Conservation (phyloP, 1,284 basidiomycete genomes). For the Trichosporon inkin region DNA sequence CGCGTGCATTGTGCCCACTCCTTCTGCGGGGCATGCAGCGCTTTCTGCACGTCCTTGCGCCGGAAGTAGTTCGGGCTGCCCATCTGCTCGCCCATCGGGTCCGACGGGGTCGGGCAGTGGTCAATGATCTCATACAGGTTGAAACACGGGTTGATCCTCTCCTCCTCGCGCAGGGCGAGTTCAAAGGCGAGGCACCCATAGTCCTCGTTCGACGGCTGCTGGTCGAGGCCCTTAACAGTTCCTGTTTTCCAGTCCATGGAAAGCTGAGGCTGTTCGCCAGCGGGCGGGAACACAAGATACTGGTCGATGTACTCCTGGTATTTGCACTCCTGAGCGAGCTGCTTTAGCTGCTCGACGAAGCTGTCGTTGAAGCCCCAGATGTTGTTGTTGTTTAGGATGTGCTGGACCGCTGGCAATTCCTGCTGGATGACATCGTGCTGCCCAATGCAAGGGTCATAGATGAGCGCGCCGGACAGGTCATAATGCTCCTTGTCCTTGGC, state of each 20-base stretch:
- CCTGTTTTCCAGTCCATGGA: constrained; percentile 32
- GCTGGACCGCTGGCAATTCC: constrained; percentile 59
- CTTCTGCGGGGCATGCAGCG: constrained; percentile 67
- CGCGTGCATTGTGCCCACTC: constrained; percentile 64
- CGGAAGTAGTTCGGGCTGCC: constrained; percentile 12
- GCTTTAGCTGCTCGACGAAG: constrained; percentile 60
- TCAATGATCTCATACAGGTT: constrained; percentile 63
- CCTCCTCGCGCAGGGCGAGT: constrained; percentile 59
- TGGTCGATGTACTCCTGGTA: constrained; percentile 63
- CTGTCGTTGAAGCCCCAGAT: constrained; percentile 49
- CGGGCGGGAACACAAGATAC: constrained; percentile 61
- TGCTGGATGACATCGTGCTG: constrained; percentile 57
- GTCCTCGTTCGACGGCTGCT: background rate
- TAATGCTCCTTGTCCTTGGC: constrained; percentile 25
- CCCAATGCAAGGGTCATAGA: constrained; percentile 33
- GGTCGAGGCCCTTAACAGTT: constrained; percentile 27
- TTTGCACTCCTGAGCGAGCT: constrained; percentile 57
- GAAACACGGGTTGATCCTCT: constrained; percentile 66
- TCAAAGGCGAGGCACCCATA: constrained; percentile 64
- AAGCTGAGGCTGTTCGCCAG: constrained; percentile 43
- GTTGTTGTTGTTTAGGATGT: constrained; percentile 15
- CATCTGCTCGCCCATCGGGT: constrained; percentile 58
- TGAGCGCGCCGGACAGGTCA: constrained; percentile 26
- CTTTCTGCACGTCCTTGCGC: constrained; percentile 59
- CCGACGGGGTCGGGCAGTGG: constrained; percentile 62